Evolutionary conservation across 2,329 filamentous ascomycete species (phyloP).

Genomic region (Fusarium sp.): DNA sequence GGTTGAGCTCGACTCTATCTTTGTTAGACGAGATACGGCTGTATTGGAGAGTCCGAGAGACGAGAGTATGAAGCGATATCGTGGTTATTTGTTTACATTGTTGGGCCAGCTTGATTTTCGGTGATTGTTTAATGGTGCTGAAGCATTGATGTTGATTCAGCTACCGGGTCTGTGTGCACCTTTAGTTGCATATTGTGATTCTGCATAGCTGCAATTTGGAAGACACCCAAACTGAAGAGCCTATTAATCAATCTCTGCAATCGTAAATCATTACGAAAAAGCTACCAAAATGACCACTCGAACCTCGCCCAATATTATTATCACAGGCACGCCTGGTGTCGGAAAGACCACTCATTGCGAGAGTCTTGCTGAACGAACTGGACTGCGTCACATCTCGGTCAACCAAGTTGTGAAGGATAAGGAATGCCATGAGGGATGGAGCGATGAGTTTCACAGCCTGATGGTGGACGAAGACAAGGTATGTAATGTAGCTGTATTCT

Average conservation of each 20-base stretch:
- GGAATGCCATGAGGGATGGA: conserved; percentile 87
- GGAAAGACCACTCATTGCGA: conserved; percentile 96
- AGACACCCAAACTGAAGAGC: conserved; percentile 19
- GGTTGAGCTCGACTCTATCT: conserved; percentile 34
- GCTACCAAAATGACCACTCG: conserved; percentile 56
- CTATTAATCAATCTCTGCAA: conserved; percentile 46
- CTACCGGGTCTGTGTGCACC: conserved; percentile 30
- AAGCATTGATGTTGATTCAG: conserved; percentile 15
- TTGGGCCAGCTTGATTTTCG: neutral
- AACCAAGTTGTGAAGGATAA: conserved; percentile 94
- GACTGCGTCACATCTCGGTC: conserved; percentile 85
- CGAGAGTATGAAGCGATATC: conserved; percentile 41
- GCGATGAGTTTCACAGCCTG: conserved; percentile 87
- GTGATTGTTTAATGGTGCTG: conserved; percentile 13
- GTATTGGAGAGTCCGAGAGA: conserved; percentile 43
- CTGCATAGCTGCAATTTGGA: conserved; percentile 18
- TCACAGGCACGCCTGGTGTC: conserved; percentile 95
- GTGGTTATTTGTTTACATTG: conserved; percentile 38
- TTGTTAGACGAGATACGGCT: conserved; percentile 48
- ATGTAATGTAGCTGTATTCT: conserved; percentile 46
- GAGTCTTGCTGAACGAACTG: conserved; percentile 79
- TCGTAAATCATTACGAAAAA: conserved; percentile 9
- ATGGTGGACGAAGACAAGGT: conserved; percentile 98
- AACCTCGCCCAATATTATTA: conserved; percentile 84
- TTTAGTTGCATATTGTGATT: conserved; percentile 36